Evolutionary conservation across 2,329 filamentous ascomycete species (phyloP), one percentile per base, ranked within the genome.

Genomic region (Botrytis deweyae): DNA sequence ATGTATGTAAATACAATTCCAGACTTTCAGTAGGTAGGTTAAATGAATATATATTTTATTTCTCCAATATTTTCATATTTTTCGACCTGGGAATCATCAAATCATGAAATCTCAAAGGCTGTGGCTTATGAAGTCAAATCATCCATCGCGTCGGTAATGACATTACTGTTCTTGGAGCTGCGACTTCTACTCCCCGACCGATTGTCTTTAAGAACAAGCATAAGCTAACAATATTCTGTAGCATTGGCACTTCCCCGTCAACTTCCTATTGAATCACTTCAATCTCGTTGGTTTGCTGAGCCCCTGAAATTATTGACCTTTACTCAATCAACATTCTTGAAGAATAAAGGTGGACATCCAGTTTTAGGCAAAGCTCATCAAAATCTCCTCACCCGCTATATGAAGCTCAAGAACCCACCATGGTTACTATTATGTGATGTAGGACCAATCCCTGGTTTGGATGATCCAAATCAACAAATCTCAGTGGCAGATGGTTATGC

Each of bases 11-110:
- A 84, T 98, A 99, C 83, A 92, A 91, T 82, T 84, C 88, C 73
- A 89, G 94, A 81, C 86, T 99, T 55, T 92, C 90, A 79, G 89
- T 98, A 83, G 93, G 95, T 97, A 91, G 85, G 93, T 73, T 75
- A 79, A 79, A 80, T 81, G 76, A 74, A 78, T 76, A 65, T 62
- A 72, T 61, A 71, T 76, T 77, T 74, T 73, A 70, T 66, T 71
- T 71, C 73, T 33, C 18, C 20, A 22, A 25, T 40, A 3, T 42
- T 18, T 44, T 62, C 20, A 61, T 8, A 9, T 25, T 73, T 42
- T 5, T 61, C 22, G 20, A n/a, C 20, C 7, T 40, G 40, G 18
- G 29, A 18, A 9, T 63, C 70, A 25, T 64, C n/a, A 58, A 33
- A 64, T 40, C 67, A 73, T 76, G 76, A 76, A 64, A 29, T 49